Conservation (phyloP, 805 yeast species). For the Yarrowia hollandica region DNA sequence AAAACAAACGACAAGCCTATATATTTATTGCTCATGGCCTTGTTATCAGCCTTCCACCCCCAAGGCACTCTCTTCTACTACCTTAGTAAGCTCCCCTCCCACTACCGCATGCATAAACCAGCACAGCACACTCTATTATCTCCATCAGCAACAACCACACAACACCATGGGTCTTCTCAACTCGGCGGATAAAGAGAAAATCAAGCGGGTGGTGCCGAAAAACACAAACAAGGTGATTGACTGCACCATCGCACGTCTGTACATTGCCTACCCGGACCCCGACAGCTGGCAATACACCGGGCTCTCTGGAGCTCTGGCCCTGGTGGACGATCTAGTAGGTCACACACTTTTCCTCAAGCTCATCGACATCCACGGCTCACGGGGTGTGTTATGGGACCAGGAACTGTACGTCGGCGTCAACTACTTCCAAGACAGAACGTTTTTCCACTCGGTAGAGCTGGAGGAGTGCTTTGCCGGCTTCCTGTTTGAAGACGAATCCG, state of each 20-base stretch:
- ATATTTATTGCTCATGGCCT: too few relatives aligned
- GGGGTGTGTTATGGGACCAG: slow-evolving; percentile 97
- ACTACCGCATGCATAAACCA: neutral
- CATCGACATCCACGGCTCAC: slow-evolving; percentile 76
- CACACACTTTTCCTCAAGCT: slow-evolving; percentile 88
- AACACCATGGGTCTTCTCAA: slow-evolving; percentile 37
- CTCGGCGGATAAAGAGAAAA: slow-evolving; percentile 76
- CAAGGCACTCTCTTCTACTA: too few relatives aligned
- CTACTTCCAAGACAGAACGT: slow-evolving; percentile 90
- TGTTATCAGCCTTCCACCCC: too few relatives aligned
- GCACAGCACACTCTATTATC: neutral
- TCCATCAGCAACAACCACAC: slow-evolving; percentile 13
- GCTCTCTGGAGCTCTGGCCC: slow-evolving; percentile 76
- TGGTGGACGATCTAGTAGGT: slow-evolving; percentile 92
- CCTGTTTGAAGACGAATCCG: slow-evolving; percentile 82
- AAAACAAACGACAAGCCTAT: too few relatives aligned
- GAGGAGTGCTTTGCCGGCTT: slow-evolving; percentile 88
- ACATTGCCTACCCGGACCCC: slow-evolving; percentile 85
- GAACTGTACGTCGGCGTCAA: slow-evolving; percentile 85
- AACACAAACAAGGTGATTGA: slow-evolving; percentile 83
- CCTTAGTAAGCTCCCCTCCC: neutral
- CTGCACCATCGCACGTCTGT: slow-evolving; percentile 85
- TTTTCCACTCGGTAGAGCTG: slow-evolving; percentile 90
- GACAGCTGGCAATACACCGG: slow-evolving; percentile 86
- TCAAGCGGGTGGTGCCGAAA: slow-evolving; percentile 87